Conservation (phyloP, 2,329 filamentous ascomycete genomes). For the Penicillium occitanis region DNA sequence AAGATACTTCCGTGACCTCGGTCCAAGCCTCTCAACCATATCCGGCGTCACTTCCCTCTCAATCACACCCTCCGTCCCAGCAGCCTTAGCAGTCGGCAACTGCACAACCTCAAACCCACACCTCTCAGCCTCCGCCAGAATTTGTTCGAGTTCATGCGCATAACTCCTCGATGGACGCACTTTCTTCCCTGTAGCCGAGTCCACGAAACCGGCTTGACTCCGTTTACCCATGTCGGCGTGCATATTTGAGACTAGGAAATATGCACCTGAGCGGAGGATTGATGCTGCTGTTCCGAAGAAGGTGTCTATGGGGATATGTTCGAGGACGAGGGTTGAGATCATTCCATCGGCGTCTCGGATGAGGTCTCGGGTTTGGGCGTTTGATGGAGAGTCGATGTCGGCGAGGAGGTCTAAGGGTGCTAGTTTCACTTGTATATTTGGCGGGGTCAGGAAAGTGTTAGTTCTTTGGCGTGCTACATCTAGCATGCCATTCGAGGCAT, state of each 20-base stretch:
- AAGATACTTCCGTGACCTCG: conserved; percentile 64
- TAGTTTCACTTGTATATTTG: conserved; percentile 27
- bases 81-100: conserved; percentile 21
- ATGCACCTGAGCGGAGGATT: conserved; percentile 49
- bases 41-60: conserved; percentile 52
- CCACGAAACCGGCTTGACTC: conserved; percentile 63
- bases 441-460: conserved; percentile 6
- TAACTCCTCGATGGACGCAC: conserved; percentile 62
- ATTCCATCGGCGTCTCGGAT: conserved; percentile 45
- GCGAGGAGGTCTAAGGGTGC: conserved; percentile 44
- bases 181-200: conserved; percentile 54
- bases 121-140: conserved; percentile 50
- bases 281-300: conserved; percentile 55
- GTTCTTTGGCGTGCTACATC: conserved; percentile 50
- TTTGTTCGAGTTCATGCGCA: conserved; percentile 54
- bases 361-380: conserved; percentile 16
- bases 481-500: conserved; percentile 60
- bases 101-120: conserved; percentile 49
- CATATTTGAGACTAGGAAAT: conserved; percentile 66
- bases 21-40: conserved; percentile 60
- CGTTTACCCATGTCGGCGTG: conserved; percentile 62
- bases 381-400: conserved; percentile 25
- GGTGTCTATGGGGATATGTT: conserved; percentile 59
- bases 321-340: conserved; percentile 63
- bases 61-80: conserved; percentile 27